Conservation (phyloP, 2,329 filamentous ascomycete genomes). For the Dactylellina parvicollis region DNA sequence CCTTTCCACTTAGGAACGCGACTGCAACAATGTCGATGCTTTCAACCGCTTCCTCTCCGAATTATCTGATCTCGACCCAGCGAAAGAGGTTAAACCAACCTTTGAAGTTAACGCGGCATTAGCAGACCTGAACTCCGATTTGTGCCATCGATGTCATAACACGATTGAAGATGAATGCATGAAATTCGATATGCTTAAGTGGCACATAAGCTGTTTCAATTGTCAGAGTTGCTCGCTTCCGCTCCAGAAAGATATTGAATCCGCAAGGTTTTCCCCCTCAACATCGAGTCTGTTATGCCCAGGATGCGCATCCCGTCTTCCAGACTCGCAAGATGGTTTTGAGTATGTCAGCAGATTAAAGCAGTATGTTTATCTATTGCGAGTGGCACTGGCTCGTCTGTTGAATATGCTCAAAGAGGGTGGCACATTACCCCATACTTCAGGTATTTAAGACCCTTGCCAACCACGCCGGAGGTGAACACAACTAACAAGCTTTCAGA, state of each 20-base stretch:
- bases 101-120: conserved; percentile 74
- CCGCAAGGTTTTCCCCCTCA: conserved; percentile 75
- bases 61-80: conserved; percentile 80
- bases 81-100: conserved; percentile 76
- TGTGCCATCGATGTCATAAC: conserved; percentile 81
- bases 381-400: conserved; percentile 88
- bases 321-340: conserved; percentile 72
- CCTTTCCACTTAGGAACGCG: conserved; percentile 71
- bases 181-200: conserved; percentile 76
- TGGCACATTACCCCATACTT: conserved; percentile 79
- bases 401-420: conserved; percentile 85
- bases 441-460: conserved; percentile 64
- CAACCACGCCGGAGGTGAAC: conserved; percentile 9
- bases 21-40: conserved; percentile 77
- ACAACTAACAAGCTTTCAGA: conserved; percentile 64
- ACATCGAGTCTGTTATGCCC: conserved; percentile 75
- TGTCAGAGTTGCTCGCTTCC: conserved; percentile 78
- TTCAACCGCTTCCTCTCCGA: conserved; percentile 85
- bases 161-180: conserved; percentile 96
- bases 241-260: conserved; percentile 73
- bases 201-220: conserved; percentile 81
- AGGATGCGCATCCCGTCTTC: conserved; percentile 71
- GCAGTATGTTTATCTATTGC: conserved; percentile 92
- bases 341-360: conserved; percentile 83
- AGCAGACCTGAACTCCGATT: conserved; percentile 81